Evolutionary conservation across 1,284 basidiomycete genomes (phyloP).

Genomic region (Serendipita sp.): DNA sequence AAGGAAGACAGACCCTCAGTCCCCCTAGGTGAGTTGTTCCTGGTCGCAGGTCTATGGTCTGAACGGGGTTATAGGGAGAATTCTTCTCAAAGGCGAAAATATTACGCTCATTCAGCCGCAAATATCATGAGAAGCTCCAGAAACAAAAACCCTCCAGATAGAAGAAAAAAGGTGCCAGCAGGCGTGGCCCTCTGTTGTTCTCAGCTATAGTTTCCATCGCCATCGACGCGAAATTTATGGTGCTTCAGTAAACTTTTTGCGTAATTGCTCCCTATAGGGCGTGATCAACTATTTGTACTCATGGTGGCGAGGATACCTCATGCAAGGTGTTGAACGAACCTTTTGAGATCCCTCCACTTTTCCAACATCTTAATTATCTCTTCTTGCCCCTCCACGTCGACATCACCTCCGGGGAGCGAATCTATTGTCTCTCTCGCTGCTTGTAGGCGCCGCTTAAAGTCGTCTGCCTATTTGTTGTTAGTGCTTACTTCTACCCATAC

Average conservation of each 20-base stretch:
- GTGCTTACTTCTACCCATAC: not conserved
- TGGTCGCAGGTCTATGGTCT: conserved; percentile 8
- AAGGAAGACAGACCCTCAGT: conserved; percentile 73
- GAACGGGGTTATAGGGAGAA: conserved; percentile 48
- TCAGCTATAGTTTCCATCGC: not conserved
- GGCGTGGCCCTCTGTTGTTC: no score
- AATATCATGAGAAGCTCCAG: not conserved
- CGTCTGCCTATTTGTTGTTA: conserved; percentile 37
- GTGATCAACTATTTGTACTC: no score
- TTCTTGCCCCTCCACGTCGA: conserved; percentile 47
- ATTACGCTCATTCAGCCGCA: conserved; percentile 80
- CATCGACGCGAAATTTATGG: not conserved
- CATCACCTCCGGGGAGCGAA: conserved; percentile 48
- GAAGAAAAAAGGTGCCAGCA: no score
- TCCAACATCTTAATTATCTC: conserved; percentile 51
- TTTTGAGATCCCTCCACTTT: conserved; percentile 40
- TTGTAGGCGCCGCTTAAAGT: conserved; percentile 40
- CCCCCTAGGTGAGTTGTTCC: conserved; percentile 50
- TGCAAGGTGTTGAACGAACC: conserved; percentile 24
- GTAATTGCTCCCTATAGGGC: conserved; percentile 2
- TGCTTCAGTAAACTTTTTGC: not conserved
- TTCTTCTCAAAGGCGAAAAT: conserved; percentile 90
- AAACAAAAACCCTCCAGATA: not conserved
- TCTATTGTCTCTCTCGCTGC: conserved; percentile 43
- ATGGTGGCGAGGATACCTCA: no score